Evolutionary conservation across 345 rosid species (phyloP), one percentile per base, ranked within the genome.

Genomic region (Sonneratia caseolaris): DNA sequence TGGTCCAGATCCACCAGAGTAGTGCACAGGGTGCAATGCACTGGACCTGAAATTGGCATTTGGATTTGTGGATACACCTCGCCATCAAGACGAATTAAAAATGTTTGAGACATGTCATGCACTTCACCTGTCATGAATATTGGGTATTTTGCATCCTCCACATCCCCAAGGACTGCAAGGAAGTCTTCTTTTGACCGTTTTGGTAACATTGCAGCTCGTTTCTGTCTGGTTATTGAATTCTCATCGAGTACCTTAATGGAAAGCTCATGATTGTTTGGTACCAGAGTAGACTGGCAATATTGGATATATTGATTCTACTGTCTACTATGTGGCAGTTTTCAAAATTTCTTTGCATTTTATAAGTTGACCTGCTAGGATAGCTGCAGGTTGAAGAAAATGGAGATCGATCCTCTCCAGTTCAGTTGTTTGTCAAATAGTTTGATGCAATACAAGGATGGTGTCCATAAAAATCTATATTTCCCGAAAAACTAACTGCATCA

Each of bases 121-220:
- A 24, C 66, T 61, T 6, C 71, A 84, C 88, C 86, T 82, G 84
- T 83, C 89, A 85, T 86, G 83, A 83, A 82, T 73, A 83, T 82
- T 38, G 89, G 89, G 76, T 83, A 83, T 69, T 71, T 76, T 71
- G 78, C 35, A 67, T 82, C 80, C 12, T 76, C 79, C 24, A 21
- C 72, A 70, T 88, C 87, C 70, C 84, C 85, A 19, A 86, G 87
- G 71, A 88, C 77, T 36, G 86, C 74, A 71, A 85, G 80, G 79
- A 85, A 79, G 76, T 88, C 83, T 1, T 77, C 69, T 68, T 82
- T 85, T 65, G 88, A 80, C 73, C 68, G 69, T 72, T 83, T 81
- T 9, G 85, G 81, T 73, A 83, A 81, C 70, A 72, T 49, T 21
- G 74, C 75, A 37, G 88, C 90, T 72, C 86, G 74, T 47, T 80